Percentiles rank a stretch among this genome's conserved stretches.
These are phyloP conservation scores for Pseudogymnoascus sp. DNA, from an alignment of 2,329 filamentous ascomycete genomes.

Conservation along the genomic window DNA sequence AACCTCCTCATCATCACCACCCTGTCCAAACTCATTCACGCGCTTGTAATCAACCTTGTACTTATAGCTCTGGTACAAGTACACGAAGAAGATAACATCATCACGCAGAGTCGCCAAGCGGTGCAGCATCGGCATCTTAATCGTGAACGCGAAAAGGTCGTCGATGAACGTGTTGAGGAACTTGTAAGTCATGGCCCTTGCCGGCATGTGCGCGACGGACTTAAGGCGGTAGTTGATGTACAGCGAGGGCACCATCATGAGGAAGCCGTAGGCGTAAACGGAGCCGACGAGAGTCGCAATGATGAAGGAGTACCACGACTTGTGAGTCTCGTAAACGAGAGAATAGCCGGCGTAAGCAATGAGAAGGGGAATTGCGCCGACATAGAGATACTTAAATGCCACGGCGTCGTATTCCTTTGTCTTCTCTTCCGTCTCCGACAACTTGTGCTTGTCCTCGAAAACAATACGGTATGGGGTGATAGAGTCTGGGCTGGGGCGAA, in stretches of 20 bases:
- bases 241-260: conserved; percentile 96
- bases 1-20: conserved; percentile 76
- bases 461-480: conserved; percentile 69
- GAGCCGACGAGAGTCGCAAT: conserved; percentile 92
- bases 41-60: conserved; percentile 88
- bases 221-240: conserved; percentile 99
- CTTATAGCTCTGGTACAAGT: conserved; percentile 86
- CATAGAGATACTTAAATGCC: conserved; percentile 95
- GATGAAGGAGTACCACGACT: conserved; percentile 95
- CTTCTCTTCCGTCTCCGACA: conserved; percentile 92
- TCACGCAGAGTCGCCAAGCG: conserved; percentile 86
- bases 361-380: conserved; percentile 80
- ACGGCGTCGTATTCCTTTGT: conserved; percentile 98
- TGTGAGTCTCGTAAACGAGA: conserved; percentile 86
- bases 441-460: conserved; percentile 95
- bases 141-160: conserved; percentile 96
- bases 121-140: conserved; percentile 97
- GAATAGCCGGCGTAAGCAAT: conserved; percentile 87
- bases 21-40: conserved; percentile 97
- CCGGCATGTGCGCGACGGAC: conserved; percentile 93
- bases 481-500: conserved; percentile 64
- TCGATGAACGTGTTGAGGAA: conserved; percentile 99
- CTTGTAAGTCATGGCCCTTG: conserved; percentile 95
- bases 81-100: conserved; percentile 97
- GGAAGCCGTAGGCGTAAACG: conserved; percentile 95